A percentile compares a stretch with the other conserved stretches of the same genome.
Conservation (phyloP, 192 early-diverging fungal species). For the Linnemannia schmuckeri region DNA sequence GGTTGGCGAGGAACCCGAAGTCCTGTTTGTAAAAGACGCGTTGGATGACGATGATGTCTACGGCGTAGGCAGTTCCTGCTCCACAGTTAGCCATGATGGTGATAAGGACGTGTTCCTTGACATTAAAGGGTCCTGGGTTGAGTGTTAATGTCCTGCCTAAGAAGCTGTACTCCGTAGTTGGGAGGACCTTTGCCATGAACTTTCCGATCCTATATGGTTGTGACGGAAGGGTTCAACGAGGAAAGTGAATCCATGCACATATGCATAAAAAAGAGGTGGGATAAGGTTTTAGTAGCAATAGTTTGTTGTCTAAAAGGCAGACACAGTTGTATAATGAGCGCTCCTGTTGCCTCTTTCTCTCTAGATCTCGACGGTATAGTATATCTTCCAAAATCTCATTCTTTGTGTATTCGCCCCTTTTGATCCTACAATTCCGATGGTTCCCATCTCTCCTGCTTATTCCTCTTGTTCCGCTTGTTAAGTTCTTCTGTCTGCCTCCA, state of each 20-base stretch:
- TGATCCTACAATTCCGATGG: too few relatives aligned
- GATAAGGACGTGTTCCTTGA: slow-evolving; percentile 76
- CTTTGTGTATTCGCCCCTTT: too few relatives aligned
- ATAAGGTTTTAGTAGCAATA: background rate
- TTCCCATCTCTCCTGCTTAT: too few relatives aligned
- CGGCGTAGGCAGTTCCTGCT: slow-evolving; percentile 67
- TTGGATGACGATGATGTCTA: slow-evolving; percentile 72
- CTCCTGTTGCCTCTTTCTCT: background rate
- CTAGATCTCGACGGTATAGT: too few relatives aligned
- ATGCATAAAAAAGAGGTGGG: background rate
- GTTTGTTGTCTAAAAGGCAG: background rate
- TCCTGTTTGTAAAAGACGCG: slow-evolving; percentile 71
- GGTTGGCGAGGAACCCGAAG: slow-evolving; percentile 66
- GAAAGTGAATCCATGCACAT: background rate
- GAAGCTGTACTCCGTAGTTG: slow-evolving; percentile 10
- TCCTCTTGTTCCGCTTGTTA: too few relatives aligned
- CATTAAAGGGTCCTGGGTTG: slow-evolving; percentile 65
- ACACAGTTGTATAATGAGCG: background rate
- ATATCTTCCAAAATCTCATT: too few relatives aligned
- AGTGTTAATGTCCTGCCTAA: slow-evolving; percentile 16
- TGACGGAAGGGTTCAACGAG: background rate
- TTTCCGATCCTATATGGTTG: slow-evolving; percentile 11
- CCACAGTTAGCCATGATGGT: slow-evolving; percentile 69
- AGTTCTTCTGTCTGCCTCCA: too few relatives aligned
- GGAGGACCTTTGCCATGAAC: slow-evolving; percentile 37